Conservation (phyloP, 169 alveolate species). For the Plasmodium ovale region DNA sequence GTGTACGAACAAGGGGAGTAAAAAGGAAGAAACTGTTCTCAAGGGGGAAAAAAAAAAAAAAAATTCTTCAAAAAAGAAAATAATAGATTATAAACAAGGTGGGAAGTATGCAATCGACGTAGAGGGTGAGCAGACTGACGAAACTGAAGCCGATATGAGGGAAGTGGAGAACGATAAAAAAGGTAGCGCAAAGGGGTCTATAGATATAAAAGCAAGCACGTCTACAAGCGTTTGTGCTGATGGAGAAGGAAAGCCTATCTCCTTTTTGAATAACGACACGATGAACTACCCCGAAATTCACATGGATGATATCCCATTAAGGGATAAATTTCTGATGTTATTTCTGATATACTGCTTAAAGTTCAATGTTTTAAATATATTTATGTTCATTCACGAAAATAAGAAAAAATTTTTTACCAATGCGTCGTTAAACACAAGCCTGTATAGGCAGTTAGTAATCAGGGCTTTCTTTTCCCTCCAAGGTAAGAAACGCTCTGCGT, state of each 20-base stretch:
- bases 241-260: not conserved
- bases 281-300: not conserved
- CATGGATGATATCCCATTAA: constrained; percentile 7
- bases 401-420: constrained; percentile 19
- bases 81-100: not conserved
- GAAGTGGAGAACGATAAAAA: not conserved
- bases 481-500: constrained; percentile 14
- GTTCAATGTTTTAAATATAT: constrained; percentile 43
- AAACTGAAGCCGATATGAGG: not conserved
- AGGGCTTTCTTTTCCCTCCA: constrained; percentile 29
- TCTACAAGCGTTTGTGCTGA: not conserved
- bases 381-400: constrained; percentile 56
- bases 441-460: constrained; percentile 32
- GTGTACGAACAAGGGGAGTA: not conserved
- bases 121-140: constrained; percentile 9
- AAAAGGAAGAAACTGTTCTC: not conserved
- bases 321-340: constrained; percentile 35
- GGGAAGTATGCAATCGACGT: not conserved
- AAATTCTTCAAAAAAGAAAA: constrained; percentile 1
- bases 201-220: not conserved
- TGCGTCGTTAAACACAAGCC: not conserved
- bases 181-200: not conserved
- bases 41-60: not conserved
- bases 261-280: not conserved
- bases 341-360: constrained; percentile 59